phyloP scores from a whole-genome alignment of 2,329 filamentous ascomycete species.

The Akanthomyces lecanii region DNA sequence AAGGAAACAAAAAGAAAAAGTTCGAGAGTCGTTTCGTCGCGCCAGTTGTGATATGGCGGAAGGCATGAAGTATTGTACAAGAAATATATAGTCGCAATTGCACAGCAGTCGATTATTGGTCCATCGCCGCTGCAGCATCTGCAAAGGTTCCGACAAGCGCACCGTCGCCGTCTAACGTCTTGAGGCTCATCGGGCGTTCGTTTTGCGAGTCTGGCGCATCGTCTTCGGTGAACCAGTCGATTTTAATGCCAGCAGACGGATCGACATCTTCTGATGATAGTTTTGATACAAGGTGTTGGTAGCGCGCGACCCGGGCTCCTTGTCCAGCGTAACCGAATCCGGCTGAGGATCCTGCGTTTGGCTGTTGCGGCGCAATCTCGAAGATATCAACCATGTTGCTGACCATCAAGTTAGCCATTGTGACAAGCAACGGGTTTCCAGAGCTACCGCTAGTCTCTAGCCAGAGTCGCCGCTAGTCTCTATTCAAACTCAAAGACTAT shows the following conservation, averaged over 20 bases:
- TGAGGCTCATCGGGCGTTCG: constrained; percentile 32
- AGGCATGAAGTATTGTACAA: constrained; percentile 14
- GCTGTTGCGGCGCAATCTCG: constrained; percentile 55
- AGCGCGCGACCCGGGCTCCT: constrained; percentile 53
- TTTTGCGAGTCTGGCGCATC: constrained; percentile 44
- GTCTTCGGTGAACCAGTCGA: constrained; percentile 54
- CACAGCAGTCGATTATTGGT: constrained; percentile 23
- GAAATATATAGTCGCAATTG: neutral
- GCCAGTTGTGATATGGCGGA: constrained; percentile 6
- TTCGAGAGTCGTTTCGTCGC: neutral
- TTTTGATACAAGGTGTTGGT: constrained; percentile 59
- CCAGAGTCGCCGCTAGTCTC: neutral
- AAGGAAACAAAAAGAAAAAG: neutral
- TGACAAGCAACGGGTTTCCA: neutral
- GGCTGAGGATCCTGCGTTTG: constrained; percentile 29
- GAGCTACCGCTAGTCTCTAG: neutral
- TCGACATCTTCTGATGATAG: constrained; percentile 45
- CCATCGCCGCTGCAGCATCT: constrained; percentile 53
- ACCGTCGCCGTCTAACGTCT: constrained; percentile 32
- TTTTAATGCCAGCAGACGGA: constrained; percentile 39
- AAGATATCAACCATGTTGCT: constrained; percentile 67
- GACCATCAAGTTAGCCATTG: constrained; percentile 12
- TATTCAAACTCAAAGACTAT: neutral
- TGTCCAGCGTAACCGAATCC: constrained; percentile 50
- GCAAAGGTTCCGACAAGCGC: constrained; percentile 58